A percentile compares a stretch with the other conserved stretches of the same genome.
Conservation (phyloP, 768 basidiomycete species). For the Lactarius akahatsu region DNA sequence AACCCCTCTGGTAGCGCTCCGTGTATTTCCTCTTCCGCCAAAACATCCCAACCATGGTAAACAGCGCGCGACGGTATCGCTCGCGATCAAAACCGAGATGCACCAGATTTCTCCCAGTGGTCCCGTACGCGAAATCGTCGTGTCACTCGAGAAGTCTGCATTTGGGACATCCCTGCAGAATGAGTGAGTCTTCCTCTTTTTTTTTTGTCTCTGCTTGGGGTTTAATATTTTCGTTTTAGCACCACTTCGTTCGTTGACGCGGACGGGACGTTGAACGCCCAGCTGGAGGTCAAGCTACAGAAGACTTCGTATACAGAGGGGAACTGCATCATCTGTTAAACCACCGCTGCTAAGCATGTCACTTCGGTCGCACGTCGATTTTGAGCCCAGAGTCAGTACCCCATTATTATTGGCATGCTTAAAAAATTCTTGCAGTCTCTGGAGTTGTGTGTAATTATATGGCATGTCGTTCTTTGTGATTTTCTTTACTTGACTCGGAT, state of each 20-base stretch:
- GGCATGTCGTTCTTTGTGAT: background rate
- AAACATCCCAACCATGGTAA: slow-evolving; percentile 8
- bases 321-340: slow-evolving; percentile 28
- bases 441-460: background rate
- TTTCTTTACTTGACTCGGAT: background rate
- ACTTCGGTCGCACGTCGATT: background rate
- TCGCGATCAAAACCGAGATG: slow-evolving; percentile 13
- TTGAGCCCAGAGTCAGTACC: background rate
- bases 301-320: background rate
- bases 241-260: slow-evolving; percentile 21
- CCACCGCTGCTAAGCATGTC: background rate
- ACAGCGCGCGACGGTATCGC: background rate
- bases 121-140: slow-evolving; percentile 15
- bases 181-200: slow-evolving; percentile 13
- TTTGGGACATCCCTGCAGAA: slow-evolving; percentile 19
- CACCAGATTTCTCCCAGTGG: slow-evolving; percentile 16
- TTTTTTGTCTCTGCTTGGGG: background rate
- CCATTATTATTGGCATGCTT: background rate
- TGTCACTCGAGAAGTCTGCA: slow-evolving; percentile 17
- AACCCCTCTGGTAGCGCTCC: slow-evolving; percentile 2
- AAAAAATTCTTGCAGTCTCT: background rate
- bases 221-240: slow-evolving; percentile 1
- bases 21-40: slow-evolving; percentile 10
- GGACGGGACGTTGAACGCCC: slow-evolving; percentile 25
- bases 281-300: slow-evolving; percentile 28